Evolutionary conservation across 352 stramenopile genomes (phyloP), one percentile per base, ranked within the genome.

Genomic region (Phytophthora ohioensis): DNA sequence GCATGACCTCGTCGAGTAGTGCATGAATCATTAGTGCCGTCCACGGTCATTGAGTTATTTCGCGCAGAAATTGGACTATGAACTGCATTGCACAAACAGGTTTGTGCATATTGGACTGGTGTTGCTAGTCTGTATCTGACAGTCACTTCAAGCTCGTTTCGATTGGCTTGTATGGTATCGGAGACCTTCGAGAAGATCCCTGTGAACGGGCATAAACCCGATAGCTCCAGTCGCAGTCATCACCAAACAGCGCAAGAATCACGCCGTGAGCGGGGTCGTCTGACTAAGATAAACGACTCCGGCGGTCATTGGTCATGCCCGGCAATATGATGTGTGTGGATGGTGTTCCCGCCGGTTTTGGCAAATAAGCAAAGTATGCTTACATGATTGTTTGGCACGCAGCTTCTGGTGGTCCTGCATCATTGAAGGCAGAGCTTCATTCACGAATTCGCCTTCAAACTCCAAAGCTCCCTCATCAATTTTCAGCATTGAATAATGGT

Each of bases 381-480:
- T 21, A 21, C 17, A 21, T 21, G 17, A 21, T 21, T 21, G 17
- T 21, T 21, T 21, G 17, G 17, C 17, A 1, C 17, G 49, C 15
- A 61, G 51, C 45, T 64, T 69, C 35, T 69, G 63, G 63, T 64
- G 63, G 63, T 64, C 34, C 27, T 58, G 62, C 10, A 27, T 11
- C 39, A 61, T 51, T 55, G 32, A 32, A 32, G 10, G 11, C n/a
- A 17, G 32, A 55, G 66, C n/a, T 43, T 51, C 64, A 71, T 60
- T 71, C 52, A 5, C 34, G 27, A 71, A 61, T 55, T 66, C 36
- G 4, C 63, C 6, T 57, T 45, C 54, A 13, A 70, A 5, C n/a
- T 11, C 49, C 41, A 56, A 48, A 42, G 0, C n/a, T 1, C n/a
- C 54, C 27, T 31, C 15, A n/a, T 39, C 5, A 4, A 34, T 52